phyloP scores from a whole-genome alignment of 2,329 filamentous ascomycete species.

The Ambrosiella xylebori region DNA sequence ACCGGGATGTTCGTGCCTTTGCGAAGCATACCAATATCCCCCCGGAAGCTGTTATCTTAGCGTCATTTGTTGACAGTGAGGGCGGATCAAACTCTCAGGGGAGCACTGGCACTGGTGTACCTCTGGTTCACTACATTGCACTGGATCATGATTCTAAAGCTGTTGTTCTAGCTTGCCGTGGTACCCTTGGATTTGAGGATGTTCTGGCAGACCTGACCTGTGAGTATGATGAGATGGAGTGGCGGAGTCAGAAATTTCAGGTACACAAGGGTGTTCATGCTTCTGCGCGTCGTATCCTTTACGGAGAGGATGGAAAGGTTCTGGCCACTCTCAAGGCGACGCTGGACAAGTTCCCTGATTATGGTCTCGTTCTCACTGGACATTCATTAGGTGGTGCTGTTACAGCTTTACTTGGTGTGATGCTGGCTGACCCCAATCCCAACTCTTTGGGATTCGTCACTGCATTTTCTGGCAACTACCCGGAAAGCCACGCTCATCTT shows the following conservation, averaged over 20 bases:
- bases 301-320: conserved; percentile 49
- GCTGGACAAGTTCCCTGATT: conserved; percentile 47
- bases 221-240: conserved; percentile 48
- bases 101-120: conserved; percentile 42
- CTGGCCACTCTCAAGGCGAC: conserved; percentile 48
- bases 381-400: conserved; percentile 55
- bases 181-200: conserved; percentile 57
- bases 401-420: conserved; percentile 50
- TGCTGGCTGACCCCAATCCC: conserved; percentile 47
- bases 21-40: conserved; percentile 43
- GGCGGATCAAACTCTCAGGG: conserved; percentile 49
- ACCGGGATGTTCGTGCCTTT: conserved; percentile 45
- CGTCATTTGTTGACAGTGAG: conserved; percentile 53
- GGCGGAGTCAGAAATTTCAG: conserved; percentile 47
- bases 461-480: conserved; percentile 25
- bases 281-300: conserved; percentile 49
- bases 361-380: conserved; percentile 52
- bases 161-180: conserved; percentile 54
- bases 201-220: conserved; percentile 58
- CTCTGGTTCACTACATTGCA: conserved; percentile 56
- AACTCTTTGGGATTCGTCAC: conserved; percentile 42
- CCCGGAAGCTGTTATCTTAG: conserved; percentile 42
- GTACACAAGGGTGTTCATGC: conserved; percentile 62
- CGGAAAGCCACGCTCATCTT: conserved; percentile 12
- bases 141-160: conserved; percentile 55